Evolutionary conservation across 192 early-diverging fungal genomes (phyloP).

Genomic region (Entomortierella beljakovae): DNA sequence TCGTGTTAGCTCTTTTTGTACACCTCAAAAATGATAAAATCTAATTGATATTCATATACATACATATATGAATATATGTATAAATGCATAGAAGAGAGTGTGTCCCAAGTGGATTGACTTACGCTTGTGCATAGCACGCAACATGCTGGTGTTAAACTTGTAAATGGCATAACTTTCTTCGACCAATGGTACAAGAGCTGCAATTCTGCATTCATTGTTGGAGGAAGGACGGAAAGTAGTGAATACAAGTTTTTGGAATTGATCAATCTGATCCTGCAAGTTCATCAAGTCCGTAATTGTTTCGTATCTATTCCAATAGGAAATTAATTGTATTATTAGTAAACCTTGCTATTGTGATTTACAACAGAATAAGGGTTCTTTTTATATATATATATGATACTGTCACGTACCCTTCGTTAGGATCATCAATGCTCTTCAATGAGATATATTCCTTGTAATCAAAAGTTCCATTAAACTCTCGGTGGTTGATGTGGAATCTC

Average conservation of each 20-base stretch:
- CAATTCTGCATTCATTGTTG: slow-evolving; percentile 96
- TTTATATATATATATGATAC: no score
- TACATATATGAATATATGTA: no score
- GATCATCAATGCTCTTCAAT: slow-evolving; percentile 94
- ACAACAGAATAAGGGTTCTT: no score
- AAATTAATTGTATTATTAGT: not conserved
- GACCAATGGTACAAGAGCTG: slow-evolving; percentile 95
- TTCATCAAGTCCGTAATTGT: slow-evolving; percentile 95
- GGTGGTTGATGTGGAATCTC: slow-evolving; percentile 90
- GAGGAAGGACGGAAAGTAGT: slow-evolving; percentile 80
- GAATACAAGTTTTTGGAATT: slow-evolving; percentile 93
- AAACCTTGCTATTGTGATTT: no score
- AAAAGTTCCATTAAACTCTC: slow-evolving; percentile 94
- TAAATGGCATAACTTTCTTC: slow-evolving; percentile 97
- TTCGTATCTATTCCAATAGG: slow-evolving; percentile 80
- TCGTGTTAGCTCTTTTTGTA: no score
- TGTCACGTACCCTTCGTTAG: slow-evolving; percentile 93
- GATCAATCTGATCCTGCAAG: slow-evolving; percentile 92
- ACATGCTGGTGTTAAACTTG: slow-evolving; percentile 95
- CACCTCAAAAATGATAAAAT: no score
- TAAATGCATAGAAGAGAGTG: no score
- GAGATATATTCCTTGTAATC: slow-evolving; percentile 98
- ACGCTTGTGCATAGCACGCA: slow-evolving; percentile 95
- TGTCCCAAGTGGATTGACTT: no score
- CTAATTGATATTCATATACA: no score